Evolutionary conservation across 305 asterid genomes (phyloP), one percentile per base, ranked within the genome.

Genomic region (Solanum aculeatissimum): DNA sequence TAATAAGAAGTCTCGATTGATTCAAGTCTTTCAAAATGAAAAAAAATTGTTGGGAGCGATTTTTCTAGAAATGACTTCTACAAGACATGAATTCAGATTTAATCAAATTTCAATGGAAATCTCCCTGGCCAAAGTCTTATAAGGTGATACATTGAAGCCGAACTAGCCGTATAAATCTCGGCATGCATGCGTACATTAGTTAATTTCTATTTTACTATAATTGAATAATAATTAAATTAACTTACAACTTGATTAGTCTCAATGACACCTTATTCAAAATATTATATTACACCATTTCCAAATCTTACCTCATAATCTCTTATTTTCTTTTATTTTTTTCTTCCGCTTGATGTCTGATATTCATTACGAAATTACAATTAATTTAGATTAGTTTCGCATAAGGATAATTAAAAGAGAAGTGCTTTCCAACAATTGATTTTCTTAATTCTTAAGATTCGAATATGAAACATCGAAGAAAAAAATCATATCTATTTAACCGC

Each of bases 41-140:
- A 8, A 55, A 57, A 57, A 0, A 11, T 21, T n/a, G 5, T 58
- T 58, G 7, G 0, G 1, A 58, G 15, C 0, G 0, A 4, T 14
- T 7, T 3, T 0, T 2, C 9, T 0, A 14, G 0, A 4, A 63
- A 63, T 11, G 0, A 5, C 6, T 2, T 1, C 0, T 14, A 0
- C 0, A 29, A 29, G 14, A 0, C 0, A 3, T 1, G 3, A 6
- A 63, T 25, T 21, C 0, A 25, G 3, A 14, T 63, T 63, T 63
- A 7, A 27, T 63, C 0, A 0, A 7, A 1, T 27, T 27, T 27
- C 0, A 27, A 63, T 11, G 0, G 29, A 65, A 3, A 2, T 32
- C 0, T 1, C 49, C 25, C 27, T 18, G 9, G 27, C 63, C 27
- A 49, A 75, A 75, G 63, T 51, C 45, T 49, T 27, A 4, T 58